Evolutionary conservation across 2,329 filamentous ascomycete species (phyloP).

Genomic region (Tolypocladium album): DNA sequence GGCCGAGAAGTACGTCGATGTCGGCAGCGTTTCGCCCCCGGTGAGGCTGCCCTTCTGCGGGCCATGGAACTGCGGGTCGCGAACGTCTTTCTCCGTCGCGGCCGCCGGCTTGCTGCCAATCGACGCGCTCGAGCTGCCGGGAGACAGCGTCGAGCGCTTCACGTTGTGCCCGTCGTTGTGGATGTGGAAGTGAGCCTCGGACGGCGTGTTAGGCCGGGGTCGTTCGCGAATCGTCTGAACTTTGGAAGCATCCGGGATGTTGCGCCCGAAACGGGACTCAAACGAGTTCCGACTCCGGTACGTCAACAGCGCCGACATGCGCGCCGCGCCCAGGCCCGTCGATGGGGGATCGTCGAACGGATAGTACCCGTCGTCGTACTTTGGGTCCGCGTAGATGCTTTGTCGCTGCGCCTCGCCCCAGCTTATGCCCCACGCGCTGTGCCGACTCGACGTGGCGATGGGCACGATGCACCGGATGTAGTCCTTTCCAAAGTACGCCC

Average conservation of each 20-base stretch:
- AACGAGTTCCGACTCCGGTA: constrained; percentile 97
- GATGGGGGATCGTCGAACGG: constrained; percentile 74
- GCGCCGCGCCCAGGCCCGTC: constrained; percentile 81
- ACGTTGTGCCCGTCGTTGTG: constrained; percentile 73
- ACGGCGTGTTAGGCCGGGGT: constrained; percentile 48
- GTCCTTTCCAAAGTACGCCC: constrained; percentile 80
- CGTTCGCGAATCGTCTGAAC: constrained; percentile 71
- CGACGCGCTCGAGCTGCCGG: constrained; percentile 23
- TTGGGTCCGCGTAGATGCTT: constrained; percentile 95
- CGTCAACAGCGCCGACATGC: constrained; percentile 92
- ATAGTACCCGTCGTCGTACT: constrained; percentile 97
- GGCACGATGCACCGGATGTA: constrained; percentile 74
- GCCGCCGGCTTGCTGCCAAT: constrained; percentile 9
- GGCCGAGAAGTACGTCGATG: constrained; percentile 89
- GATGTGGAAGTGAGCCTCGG: constrained; percentile 66
- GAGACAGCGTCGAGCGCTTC: constrained; percentile 40
- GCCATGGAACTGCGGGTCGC: constrained; percentile 60
- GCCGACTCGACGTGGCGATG: constrained; percentile 74
- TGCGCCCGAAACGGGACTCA: constrained; percentile 87
- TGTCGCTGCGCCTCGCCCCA: constrained; percentile 85
- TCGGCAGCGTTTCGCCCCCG: constrained; percentile 39
- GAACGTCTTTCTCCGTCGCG: constrained; percentile 13
- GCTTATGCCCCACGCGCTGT: constrained; percentile 84
- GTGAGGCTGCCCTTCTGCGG: constrained; percentile 40
- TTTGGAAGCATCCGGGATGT: constrained; percentile 76